phyloP scores from a whole-genome alignment of 2,329 filamentous ascomycete genomes.

The Fonsecaea multimorphosa region DNA sequence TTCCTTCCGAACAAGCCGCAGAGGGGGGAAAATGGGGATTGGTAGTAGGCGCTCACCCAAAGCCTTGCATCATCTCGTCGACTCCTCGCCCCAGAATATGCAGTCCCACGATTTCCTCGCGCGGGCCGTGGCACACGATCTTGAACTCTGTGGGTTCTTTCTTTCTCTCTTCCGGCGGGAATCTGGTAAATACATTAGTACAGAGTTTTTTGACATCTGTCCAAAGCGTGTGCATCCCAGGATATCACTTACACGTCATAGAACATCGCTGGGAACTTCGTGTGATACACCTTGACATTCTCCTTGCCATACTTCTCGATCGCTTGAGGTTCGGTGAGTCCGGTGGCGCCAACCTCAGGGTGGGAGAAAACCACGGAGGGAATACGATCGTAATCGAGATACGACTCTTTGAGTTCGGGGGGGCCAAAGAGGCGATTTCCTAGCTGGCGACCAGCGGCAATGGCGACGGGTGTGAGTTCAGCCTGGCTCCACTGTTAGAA shows the following conservation, averaged over 20 bases:
- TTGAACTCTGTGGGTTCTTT: slow-evolving; percentile 60
- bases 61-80: slow-evolving; percentile 74
- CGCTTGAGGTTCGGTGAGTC: slow-evolving; percentile 58
- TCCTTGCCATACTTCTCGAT: slow-evolving; percentile 55
- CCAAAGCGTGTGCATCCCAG: neutral
- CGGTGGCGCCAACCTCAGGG: slow-evolving; percentile 57
- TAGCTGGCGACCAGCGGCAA: slow-evolving; percentile 58
- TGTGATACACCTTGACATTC: slow-evolving; percentile 58
- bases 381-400: slow-evolving; percentile 58
- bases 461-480: slow-evolving; percentile 60
- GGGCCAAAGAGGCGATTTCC: slow-evolving; percentile 58
- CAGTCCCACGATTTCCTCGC: slow-evolving; percentile 59
- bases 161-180: slow-evolving; percentile 56
- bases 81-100: slow-evolving; percentile 57
- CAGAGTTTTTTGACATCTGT: neutral
- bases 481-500: slow-evolving; percentile 37
- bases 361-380: slow-evolving; percentile 61
- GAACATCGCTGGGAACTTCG: slow-evolving; percentile 58
- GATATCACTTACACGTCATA: slow-evolving; percentile 45
- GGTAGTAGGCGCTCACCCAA: slow-evolving; percentile 53
- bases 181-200: slow-evolving; percentile 51
- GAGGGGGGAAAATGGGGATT: neutral
- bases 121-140: slow-evolving; percentile 54
- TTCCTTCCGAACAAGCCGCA: neutral
- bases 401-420: slow-evolving; percentile 50